Conservation (phyloP, 164 flowering plant species). For the Aristolochia contorta region DNA sequence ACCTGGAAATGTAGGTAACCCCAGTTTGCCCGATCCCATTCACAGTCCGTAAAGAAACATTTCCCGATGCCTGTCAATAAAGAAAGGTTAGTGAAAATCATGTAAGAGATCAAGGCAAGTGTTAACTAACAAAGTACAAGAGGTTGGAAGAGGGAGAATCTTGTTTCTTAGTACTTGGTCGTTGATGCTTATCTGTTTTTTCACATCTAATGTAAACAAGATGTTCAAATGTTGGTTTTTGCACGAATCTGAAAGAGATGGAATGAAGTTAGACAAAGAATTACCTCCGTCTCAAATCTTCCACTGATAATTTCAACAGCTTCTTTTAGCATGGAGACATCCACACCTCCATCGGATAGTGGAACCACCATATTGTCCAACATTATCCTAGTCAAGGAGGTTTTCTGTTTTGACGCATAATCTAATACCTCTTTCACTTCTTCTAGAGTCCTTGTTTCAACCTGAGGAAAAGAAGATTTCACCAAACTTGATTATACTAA, state of each 20-base stretch:
- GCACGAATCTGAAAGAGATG: too few relatives aligned
- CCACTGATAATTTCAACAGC: slow-evolving; percentile 77
- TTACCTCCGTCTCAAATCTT: slow-evolving; percentile 92
- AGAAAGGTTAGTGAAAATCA: neutral
- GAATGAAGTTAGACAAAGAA: slow-evolving; percentile 2
- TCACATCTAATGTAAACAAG: too few relatives aligned
- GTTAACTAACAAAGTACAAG: neutral
- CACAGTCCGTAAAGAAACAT: slow-evolving; percentile 82
- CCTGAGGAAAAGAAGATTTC: slow-evolving; percentile 24
- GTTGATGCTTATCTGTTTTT: too few relatives aligned
- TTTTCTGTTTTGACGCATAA: slow-evolving; percentile 54
- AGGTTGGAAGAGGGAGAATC: neutral
- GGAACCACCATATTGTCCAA: slow-evolving; percentile 96
- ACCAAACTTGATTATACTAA: neutral
- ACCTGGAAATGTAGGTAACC: slow-evolving; percentile 92
- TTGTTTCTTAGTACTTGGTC: too few relatives aligned
- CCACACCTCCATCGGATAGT: slow-evolving; percentile 66
- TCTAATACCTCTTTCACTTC: slow-evolving; percentile 77
- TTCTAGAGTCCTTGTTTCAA: slow-evolving; percentile 89
- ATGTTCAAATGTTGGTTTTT: too few relatives aligned
- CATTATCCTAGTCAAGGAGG: slow-evolving; percentile 86
- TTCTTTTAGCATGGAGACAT: slow-evolving; percentile 83
- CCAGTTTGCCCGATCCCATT: slow-evolving; percentile 89
- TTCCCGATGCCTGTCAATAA: slow-evolving; percentile 76
- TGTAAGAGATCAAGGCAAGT: neutral